Conservation (phyloP, 208 protist species). For the Spongospora subterranea region DNA sequence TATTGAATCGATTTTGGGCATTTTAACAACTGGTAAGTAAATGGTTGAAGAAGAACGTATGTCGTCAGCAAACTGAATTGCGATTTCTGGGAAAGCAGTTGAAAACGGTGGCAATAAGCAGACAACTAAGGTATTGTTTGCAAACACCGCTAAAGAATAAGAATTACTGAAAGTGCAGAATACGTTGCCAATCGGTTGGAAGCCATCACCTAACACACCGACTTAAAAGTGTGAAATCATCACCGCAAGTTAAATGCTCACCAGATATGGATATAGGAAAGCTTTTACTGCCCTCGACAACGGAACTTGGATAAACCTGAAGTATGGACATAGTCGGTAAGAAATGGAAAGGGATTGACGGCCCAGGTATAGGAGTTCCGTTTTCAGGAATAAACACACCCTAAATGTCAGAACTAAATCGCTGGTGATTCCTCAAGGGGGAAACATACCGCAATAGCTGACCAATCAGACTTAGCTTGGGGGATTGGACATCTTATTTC, state of each 20-base stretch:
- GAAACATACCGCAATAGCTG: background rate
- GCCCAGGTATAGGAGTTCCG: background rate
- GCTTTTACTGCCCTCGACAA: too few species aligned
- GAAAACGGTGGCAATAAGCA: background rate
- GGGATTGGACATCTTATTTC: background rate
- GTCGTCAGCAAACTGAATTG: conserved; percentile 19
- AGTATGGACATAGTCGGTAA: background rate
- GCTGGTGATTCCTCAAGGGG: too few species aligned
- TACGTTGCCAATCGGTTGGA: background rate
- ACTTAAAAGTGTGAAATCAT: too few species aligned
- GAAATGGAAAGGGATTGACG: background rate
- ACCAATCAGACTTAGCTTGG: background rate
- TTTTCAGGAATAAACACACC: too few species aligned
- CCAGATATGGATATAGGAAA: too few species aligned
- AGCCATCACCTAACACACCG: background rate
- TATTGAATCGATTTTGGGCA: background rate
- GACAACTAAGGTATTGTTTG: background rate
- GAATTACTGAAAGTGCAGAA: background rate
- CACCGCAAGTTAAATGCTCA: too few species aligned
- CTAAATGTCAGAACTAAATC: too few species aligned
- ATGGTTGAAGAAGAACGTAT: background rate
- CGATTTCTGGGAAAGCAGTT: background rate
- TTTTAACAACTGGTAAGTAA: background rate
- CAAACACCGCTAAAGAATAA: background rate
- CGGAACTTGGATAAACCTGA: too few species aligned